Conservation (phyloP, 805 yeast species). For the Candida rishiriensis region DNA sequence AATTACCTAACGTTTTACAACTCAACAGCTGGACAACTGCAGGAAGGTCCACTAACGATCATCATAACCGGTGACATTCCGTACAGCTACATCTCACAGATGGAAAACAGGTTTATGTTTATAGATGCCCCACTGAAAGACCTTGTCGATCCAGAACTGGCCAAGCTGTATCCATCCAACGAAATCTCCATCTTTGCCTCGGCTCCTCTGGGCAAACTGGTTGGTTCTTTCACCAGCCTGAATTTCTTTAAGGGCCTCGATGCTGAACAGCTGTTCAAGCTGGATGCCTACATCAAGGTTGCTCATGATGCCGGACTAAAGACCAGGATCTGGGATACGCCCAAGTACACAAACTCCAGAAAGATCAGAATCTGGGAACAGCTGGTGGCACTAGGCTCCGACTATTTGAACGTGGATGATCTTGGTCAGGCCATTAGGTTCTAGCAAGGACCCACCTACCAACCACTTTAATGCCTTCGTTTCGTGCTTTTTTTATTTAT, state of each 20-base stretch:
- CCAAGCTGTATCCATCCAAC: conserved; percentile 3
- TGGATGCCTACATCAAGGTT: conserved; percentile 19
- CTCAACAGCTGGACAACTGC: conserved; percentile 27
- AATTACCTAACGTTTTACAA: conserved; percentile 49
- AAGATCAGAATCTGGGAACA: conserved; percentile 48
- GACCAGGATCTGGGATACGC: conserved; percentile 69
- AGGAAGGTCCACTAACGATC: conserved; percentile 53
- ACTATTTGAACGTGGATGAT: conserved; percentile 60
- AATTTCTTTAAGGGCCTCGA: conserved; percentile 29
- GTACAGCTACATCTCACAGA: conserved; percentile 28
- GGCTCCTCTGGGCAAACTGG: conserved; percentile 17
- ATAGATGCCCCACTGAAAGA: conserved; percentile 48
- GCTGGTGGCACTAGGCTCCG: conserved; percentile 44
- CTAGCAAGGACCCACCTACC: no score
- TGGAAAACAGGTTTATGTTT: conserved; percentile 35
- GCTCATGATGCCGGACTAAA: conserved; percentile 51
- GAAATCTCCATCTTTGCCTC: conserved; percentile 19
- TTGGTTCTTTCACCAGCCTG: conserved; percentile 12
- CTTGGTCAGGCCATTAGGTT: conserved; percentile 26
- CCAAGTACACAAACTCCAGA: conserved; percentile 52
- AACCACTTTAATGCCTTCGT: neutral
- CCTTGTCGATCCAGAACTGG: conserved; percentile 11
- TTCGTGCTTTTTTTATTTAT: neutral
- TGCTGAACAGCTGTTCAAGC: conserved; percentile 25
- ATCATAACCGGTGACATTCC: conserved; percentile 67